Base-by-base conservation (phyloP, 148 eudicot genomes). In the Rhododendron vialii region DNA sequence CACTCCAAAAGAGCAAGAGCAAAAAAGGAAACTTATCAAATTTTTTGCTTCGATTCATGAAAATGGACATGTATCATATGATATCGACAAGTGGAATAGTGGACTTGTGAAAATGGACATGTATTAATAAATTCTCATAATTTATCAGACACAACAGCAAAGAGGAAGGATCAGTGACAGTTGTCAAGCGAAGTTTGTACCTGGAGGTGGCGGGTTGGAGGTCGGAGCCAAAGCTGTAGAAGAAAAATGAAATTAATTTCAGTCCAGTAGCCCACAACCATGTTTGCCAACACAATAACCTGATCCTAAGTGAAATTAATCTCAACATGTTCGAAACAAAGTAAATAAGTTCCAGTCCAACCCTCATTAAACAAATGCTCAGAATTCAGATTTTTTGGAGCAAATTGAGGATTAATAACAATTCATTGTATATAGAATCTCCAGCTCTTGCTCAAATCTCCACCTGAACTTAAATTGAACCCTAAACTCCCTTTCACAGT, bases 101-200 rank as follows among this genome's bases (percentile, higher is more conserved):
- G 38, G 38, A 71, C 76, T 0, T 65, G 33, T 10, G 13, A n/a
- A 65, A 65, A 65, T 26, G 13, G 30, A 65, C 73, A 7, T 26
- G 4, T n/a, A 65, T 10, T n/a, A 9, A 65, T n/a, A 26, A 65
- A 65, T 71, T 71, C 76, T 30, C 15, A 71, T 4, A 7, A 71
- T 30, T 14, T 30, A 71, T 28, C 18, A 41, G 1, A 43, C 51
- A 11, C n/a, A 41, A 77, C 80, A 41, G 78, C 53, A 80, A 76
- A 33, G 47, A 24, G 53, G 20, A 71, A 59, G 24, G 8, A 36
- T 47, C 26, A 55, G 4, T 9, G 6, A 38, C 30, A 48, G 9
- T 17, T 13, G 1, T 13, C 43, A 69, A 38, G 36, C 22, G 26
- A 45, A 50, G 33, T 84, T 78, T 83, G 88, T 90, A 87, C 89